phyloP scores from a whole-genome alignment of 495 filamentous ascomycete genomes.

The Collariella sp. region DNA sequence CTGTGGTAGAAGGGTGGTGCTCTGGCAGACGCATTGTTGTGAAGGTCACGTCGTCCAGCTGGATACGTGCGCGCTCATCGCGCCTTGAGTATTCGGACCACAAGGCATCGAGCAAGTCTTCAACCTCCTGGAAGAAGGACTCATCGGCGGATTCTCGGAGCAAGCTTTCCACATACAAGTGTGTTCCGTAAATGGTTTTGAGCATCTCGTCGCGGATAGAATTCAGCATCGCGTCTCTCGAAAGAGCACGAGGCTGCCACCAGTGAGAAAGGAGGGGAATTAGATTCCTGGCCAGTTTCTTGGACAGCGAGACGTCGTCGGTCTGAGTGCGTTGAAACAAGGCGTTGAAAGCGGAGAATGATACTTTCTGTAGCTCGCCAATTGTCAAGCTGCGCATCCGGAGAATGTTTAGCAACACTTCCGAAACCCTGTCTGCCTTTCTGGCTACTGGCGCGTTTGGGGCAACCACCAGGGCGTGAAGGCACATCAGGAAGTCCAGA shows the following conservation, averaged over 20 bases:
- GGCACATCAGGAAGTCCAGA: conserved; percentile 56
- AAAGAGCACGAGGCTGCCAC: conserved; percentile 61
- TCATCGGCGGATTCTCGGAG: conserved; percentile 23
- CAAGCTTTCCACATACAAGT: conserved; percentile 48
- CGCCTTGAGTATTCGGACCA: conserved; percentile 65
- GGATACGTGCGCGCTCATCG: conserved; percentile 60
- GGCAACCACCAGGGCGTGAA: conserved; percentile 54
- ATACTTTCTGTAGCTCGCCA: conserved; percentile 56
- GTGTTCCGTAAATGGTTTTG: conserved; percentile 58
- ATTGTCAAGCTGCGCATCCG: conserved; percentile 46
- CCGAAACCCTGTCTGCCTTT: conserved; percentile 49
- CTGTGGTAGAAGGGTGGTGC: conserved; percentile 27
- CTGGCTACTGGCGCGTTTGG: conserved; percentile 64
- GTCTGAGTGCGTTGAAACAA: conserved; percentile 56
- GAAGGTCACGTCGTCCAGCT: conserved; percentile 66
- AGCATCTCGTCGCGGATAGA: conserved; percentile 51
- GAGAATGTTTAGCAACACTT: conserved; percentile 53
- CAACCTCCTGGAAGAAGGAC: conserved; percentile 27
- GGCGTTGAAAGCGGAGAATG: conserved; percentile 66
- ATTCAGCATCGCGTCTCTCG: conserved; percentile 62
- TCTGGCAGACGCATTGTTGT: conserved; percentile 27
- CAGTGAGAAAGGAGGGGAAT: conserved; percentile 62
- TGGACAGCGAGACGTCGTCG: conserved; percentile 56
- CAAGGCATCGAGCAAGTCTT: conserved; percentile 53
- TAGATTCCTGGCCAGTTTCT: conserved; percentile 47